phyloP scores from a whole-genome alignment of 2,329 filamentous ascomycete species.

The Escovopsis sp. region DNA sequence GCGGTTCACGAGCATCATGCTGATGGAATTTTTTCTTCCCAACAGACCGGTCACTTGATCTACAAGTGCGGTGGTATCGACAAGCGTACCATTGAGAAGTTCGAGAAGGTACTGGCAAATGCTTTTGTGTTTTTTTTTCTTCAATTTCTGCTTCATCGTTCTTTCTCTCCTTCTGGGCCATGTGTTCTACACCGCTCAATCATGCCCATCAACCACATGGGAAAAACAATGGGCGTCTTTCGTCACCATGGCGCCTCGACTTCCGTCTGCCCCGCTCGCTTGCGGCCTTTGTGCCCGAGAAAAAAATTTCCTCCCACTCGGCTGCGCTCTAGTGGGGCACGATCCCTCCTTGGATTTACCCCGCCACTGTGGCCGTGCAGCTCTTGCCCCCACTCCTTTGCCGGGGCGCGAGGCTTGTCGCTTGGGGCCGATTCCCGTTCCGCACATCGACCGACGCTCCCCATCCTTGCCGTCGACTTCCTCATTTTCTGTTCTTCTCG shows the following conservation, averaged over 20 bases:
- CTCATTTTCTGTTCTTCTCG: background rate
- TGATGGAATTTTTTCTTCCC: constrained; percentile 16
- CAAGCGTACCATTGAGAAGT: constrained; percentile 99
- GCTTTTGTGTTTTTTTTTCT: constrained; percentile 7
- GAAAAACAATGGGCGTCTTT: background rate
- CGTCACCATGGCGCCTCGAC: constrained; percentile 1
- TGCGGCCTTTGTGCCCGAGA: background rate
- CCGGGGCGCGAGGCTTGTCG: too few relatives aligned
- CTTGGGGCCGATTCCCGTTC: too few relatives aligned
- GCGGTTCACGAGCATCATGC: constrained; percentile 2
- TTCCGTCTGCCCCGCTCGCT: constrained; percentile 4
- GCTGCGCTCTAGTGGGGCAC: background rate
- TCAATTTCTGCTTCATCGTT: too few relatives aligned
- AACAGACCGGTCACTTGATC: constrained; percentile 81
- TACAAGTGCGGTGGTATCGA: constrained; percentile 99
- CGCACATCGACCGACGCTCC: too few relatives aligned
- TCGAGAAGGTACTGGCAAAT: constrained; percentile 74
- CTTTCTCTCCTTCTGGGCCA: background rate
- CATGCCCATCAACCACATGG: background rate
- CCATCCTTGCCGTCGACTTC: too few relatives aligned
- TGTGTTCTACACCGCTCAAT: background rate
- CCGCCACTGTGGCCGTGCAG: background rate
- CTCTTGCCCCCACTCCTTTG: too few relatives aligned
- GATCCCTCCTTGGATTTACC: background rate
- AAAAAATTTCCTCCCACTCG: constrained; percentile 1